Percentiles rank a stretch among this genome's conserved stretches.
Evolutionary conservation across 148 eudicot species (phyloP).

Genomic region (Rhododendron mucronatum): DNA sequence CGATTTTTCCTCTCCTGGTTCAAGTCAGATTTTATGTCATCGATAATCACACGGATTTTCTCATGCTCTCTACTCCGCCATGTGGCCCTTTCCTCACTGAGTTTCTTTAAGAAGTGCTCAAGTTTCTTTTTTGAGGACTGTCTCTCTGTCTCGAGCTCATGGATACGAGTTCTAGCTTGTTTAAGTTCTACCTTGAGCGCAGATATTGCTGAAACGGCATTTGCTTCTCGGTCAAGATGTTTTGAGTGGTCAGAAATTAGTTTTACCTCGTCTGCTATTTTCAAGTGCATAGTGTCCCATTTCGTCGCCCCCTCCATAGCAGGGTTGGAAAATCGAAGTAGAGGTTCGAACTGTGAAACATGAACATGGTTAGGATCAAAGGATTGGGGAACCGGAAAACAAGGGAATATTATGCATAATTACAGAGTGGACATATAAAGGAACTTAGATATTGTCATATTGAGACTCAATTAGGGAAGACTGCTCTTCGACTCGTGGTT

Average conservation of each 20-base stretch:
- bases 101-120: conserved; percentile 55
- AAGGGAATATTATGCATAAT: background rate
- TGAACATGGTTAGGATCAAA: conserved; percentile 12
- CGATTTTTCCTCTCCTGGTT: conserved; percentile 65
- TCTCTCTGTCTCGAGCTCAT: conserved; percentile 46
- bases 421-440: background rate
- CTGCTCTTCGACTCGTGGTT: background rate
- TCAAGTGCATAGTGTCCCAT: conserved; percentile 64
- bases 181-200: conserved; percentile 48
- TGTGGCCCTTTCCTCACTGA: conserved; percentile 74
- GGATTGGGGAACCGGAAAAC: background rate
- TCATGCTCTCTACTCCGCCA: conserved; percentile 93
- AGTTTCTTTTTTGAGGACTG: conserved; percentile 43
- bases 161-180: conserved; percentile 32
- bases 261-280: conserved; percentile 25
- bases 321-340: conserved; percentile 45
- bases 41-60: conserved; percentile 70
- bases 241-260: conserved; percentile 24
- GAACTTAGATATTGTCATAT: background rate
- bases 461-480: background rate
- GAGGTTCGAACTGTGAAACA: conserved; percentile 45
- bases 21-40: conserved; percentile 63
- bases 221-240: conserved; percentile 26
- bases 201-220: conserved; percentile 34
- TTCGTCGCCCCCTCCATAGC: conserved; percentile 95